Conservation (phyloP, 192 early-diverging fungal species). For the Backusella tuberculispora region DNA sequence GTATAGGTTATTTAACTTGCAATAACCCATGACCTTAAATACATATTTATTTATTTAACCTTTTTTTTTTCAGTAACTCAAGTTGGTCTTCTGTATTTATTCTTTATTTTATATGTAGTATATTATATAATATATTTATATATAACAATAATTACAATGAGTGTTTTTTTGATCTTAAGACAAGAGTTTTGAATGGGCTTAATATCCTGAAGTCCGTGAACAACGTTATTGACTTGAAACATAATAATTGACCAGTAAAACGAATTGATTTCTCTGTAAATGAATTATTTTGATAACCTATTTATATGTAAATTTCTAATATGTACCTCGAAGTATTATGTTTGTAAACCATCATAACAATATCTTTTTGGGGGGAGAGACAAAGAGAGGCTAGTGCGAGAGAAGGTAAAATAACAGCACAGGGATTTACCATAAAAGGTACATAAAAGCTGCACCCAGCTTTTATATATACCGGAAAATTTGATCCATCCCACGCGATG, state of each 20-base stretch:
- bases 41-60: not conserved
- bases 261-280: not conserved
- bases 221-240: not conserved
- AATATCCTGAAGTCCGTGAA: conserved; percentile 11
- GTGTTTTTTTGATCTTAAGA: not conserved
- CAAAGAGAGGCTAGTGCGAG: not conserved
- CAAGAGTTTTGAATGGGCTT: not conserved
- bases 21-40: conserved; percentile 6
- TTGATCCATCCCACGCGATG: conserved; percentile 9
- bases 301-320: conserved; percentile 1
- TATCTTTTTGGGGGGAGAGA: not conserved
- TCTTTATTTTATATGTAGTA: not conserved
- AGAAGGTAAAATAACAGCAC: not conserved
- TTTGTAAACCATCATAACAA: conserved; percentile 1
- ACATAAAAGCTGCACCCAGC: not conserved
- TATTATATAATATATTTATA: not conserved
- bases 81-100: not conserved
- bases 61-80: not conserved
- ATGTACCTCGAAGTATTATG: not conserved
- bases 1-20: not conserved
- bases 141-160: not conserved
- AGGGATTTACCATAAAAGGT: conserved; percentile 2
- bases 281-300: conserved; percentile 5
- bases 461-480: not conserved
- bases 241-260: not conserved